phyloP scores from a whole-genome alignment of 176 grass and related monocot genomes.

The Alloteropsis semialata region DNA sequence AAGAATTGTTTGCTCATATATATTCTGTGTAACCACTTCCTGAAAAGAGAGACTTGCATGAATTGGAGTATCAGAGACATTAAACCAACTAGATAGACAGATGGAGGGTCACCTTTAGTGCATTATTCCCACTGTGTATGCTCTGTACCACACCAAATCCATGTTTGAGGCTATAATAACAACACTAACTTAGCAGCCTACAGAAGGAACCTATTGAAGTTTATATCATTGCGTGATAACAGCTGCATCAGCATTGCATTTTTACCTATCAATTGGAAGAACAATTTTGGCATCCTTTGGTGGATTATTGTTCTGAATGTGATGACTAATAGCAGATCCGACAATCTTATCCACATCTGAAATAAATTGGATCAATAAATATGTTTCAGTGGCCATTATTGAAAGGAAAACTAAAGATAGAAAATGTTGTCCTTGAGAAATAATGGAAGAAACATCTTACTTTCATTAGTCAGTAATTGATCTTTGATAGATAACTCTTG shows the following conservation, averaged over 20 bases:
- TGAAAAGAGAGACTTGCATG: slow-evolving; percentile 22
- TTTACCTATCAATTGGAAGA: slow-evolving; percentile 40
- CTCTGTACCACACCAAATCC: slow-evolving; percentile 53
- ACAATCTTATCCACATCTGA: slow-evolving; percentile 57
- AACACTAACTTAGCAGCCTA: slow-evolving; percentile 33
- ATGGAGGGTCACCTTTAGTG: slow-evolving; percentile 54
- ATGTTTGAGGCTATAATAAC: slow-evolving; percentile 62
- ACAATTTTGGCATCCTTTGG: slow-evolving; percentile 19
- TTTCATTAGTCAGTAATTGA: slow-evolving; percentile 56
- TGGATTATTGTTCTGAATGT: slow-evolving; percentile 8
- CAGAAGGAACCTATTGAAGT: too few species aligned
- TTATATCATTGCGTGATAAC: slow-evolving; percentile 4
- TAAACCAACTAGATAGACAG: slow-evolving; percentile 7
- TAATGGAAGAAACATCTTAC: slow-evolving; percentile 42
- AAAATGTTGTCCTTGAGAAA: slow-evolving; percentile 11
- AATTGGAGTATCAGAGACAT: slow-evolving; percentile 1
- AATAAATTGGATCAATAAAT: slow-evolving; percentile 19
- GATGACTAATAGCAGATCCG: slow-evolving; percentile 33
- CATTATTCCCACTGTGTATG: slow-evolving; percentile 43
- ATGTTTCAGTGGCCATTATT: too few species aligned
- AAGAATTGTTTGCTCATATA: slow-evolving; percentile 68
- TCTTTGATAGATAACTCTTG: slow-evolving; percentile 65
- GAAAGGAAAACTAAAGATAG: too few species aligned
- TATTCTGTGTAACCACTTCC: slow-evolving; percentile 79
- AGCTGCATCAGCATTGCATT: background rate